These are phyloP conservation scores for Aspergillus phoenicis DNA, from an alignment of 2,329 filamentous ascomycete species.

Conservation along the genomic window DNA sequence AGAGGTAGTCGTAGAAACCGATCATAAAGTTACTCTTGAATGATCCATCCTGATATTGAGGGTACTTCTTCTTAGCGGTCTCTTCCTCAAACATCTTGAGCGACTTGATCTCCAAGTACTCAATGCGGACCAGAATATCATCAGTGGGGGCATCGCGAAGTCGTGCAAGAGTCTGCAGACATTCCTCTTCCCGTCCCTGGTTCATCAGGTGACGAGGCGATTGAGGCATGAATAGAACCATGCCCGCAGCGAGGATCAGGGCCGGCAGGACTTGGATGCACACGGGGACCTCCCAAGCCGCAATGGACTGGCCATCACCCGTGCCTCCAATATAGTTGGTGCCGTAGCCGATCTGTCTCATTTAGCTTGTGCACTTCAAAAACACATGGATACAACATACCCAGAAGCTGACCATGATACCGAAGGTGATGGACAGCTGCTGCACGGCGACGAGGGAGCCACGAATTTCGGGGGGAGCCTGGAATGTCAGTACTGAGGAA, in stretches of 20 bases:
- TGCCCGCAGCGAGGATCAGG: slow-evolving; percentile 66
- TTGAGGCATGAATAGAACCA: slow-evolving; percentile 75
- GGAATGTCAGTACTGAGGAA: slow-evolving; percentile 4
- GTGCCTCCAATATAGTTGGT: slow-evolving; percentile 68
- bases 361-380: background rate
- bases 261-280: slow-evolving; percentile 71
- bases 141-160: slow-evolving; percentile 66
- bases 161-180: slow-evolving; percentile 61
- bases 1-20: slow-evolving; percentile 51
- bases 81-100: slow-evolving; percentile 74
- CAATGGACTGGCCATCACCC: slow-evolving; percentile 60
- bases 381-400: slow-evolving; percentile 22
- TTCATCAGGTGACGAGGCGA: slow-evolving; percentile 74
- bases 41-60: slow-evolving; percentile 63
- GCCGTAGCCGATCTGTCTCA: slow-evolving; percentile 42
- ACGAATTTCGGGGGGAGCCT: slow-evolving; percentile 46
- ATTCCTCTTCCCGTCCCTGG: slow-evolving; percentile 68
- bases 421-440: slow-evolving; percentile 48
- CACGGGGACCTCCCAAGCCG: slow-evolving; percentile 74
- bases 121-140: slow-evolving; percentile 71
- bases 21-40: slow-evolving; percentile 66
- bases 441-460: slow-evolving; percentile 47
- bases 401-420: slow-evolving; percentile 49
- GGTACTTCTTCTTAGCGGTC: slow-evolving; percentile 67
- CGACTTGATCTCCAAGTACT: slow-evolving; percentile 78